Percentiles rank a stretch among this genome's conserved stretches.
Conservation (phyloP, 768 basidiomycete species). For the Gloeopeniophorella convolvens region DNA sequence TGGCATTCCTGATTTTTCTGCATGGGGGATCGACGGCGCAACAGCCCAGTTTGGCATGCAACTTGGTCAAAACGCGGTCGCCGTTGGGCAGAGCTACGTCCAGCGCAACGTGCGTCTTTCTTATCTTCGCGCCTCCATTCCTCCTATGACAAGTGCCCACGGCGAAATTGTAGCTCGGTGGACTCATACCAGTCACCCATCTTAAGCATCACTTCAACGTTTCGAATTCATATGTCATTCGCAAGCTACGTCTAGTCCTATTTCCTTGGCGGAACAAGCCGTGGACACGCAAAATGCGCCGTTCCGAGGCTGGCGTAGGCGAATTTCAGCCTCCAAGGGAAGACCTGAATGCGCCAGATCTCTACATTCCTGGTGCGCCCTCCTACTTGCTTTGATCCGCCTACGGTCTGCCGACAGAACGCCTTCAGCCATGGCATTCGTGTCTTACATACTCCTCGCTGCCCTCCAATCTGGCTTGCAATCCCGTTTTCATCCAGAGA, state of each 20-base stretch:
- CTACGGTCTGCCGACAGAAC: constrained; percentile 1
- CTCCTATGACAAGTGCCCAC: constrained; percentile 1
- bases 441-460: constrained; percentile 89
- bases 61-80: constrained; percentile 84
- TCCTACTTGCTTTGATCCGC: not conserved
- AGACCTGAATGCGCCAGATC: constrained; percentile 91
- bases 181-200: constrained; percentile 65
- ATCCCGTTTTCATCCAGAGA: constrained; percentile 78
- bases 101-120: constrained; percentile 73
- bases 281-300: constrained; percentile 65
- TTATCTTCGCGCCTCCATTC: not conserved
- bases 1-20: constrained; percentile 44
- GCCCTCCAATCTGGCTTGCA: constrained; percentile 81
- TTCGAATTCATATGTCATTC: constrained; percentile 90
- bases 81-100: constrained; percentile 92
- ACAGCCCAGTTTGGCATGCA: constrained; percentile 97
- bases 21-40: constrained; percentile 86
- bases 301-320: constrained; percentile 57
- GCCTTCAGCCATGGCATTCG: constrained; percentile 80
- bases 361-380: constrained; percentile 84
- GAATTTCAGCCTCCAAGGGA: constrained; percentile 89
- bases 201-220: constrained; percentile 95
- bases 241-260: constrained; percentile 80
- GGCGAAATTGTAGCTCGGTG: constrained; percentile 53
- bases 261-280: constrained; percentile 94